Evolutionary conservation across 208 protist genomes (phyloP).

Genomic region (Trypanosoma melophagium): DNA sequence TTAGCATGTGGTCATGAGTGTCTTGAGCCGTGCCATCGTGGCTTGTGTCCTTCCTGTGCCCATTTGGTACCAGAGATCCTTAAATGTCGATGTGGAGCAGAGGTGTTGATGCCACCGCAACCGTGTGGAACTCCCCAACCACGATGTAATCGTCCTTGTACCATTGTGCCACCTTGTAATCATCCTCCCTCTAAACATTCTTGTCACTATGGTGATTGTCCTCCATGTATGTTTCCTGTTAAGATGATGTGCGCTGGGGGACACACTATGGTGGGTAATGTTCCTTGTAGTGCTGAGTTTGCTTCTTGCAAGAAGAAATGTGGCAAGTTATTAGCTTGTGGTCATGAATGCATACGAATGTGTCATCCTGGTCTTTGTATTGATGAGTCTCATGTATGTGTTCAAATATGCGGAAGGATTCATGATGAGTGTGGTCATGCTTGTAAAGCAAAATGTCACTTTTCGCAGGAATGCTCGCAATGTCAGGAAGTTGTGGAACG

Average conservation of each 20-base stretch:
- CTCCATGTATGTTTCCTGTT: conserved; percentile 52
- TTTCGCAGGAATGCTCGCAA: conserved; percentile 36
- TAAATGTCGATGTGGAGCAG: conserved; percentile 54
- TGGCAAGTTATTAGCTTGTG: conserved; percentile 47
- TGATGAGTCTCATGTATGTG: conserved; percentile 34
- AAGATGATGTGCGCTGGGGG: conserved; percentile 45
- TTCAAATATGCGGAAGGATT: conserved; percentile 37
- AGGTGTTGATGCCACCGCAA: conserved; percentile 61
- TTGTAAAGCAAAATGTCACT: conserved; percentile 60
- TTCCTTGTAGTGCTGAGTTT: conserved; percentile 37
- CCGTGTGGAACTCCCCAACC: conserved; percentile 68
- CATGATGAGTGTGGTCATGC: conserved; percentile 56
- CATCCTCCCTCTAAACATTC: conserved; percentile 42
- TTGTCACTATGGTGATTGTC: conserved; percentile 82
- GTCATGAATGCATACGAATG: conserved; percentile 51
- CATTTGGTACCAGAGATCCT: conserved; percentile 55
- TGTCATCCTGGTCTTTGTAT: conserved; percentile 71
- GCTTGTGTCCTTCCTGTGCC: conserved; percentile 60
- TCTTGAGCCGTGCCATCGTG: conserved; percentile 62
- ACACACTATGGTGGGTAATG: conserved; percentile 31
- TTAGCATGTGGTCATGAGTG: conserved; percentile 77
- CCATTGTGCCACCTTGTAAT: conserved; percentile 34
- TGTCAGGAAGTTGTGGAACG: conserved; percentile 39
- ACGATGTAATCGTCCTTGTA: conserved; percentile 53
- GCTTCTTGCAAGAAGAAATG: conserved; percentile 48